Evolutionary conservation across 805 yeast genomes (phyloP), one percentile per base, ranked within the genome.

Genomic region (Candida qinlingensis): DNA sequence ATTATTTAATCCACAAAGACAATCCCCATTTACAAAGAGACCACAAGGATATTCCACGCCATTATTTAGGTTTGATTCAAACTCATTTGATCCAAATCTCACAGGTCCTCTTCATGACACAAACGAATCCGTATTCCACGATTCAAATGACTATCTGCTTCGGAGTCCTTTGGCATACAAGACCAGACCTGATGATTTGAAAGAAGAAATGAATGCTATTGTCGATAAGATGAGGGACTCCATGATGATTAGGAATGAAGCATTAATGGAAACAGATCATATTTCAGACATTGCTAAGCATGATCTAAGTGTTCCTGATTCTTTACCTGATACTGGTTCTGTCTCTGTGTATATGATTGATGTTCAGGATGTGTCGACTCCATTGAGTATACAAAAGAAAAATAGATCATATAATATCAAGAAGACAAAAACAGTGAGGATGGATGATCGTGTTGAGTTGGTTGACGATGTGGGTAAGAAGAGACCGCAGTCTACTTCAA

Each of bases 101-200:
- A 50, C 47, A 7, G 19, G 13, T 10, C 12, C 36, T 6, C 12
- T 30, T 10, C 35, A 37, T 27, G 43, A 51, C 19, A 40, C 44
- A 19, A 42, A 42, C 28, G 19, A 37, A 6, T 40, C 46, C 13
- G 37, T 33, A 11, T n/a, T 37, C 9, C 28, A 36, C 4, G 28
- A 41, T 12, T 30, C 42, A 4, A 7, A 30, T 19, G 3, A 19
- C 19, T 19, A 19, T 5, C 10, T 39, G 10, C 26, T 25, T n/a
- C 8, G 28, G 3, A 52, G 54, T 30, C 56, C 56, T 4, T 44
- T 54, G 26, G 47, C 53, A 6, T 38, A 39, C 19, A 48, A 50
- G 12, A 29, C 26, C 11, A 44, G 19, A 13, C 26, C 72, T 25
- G 80, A 75, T 49, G 59, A 56, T 5, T 57, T 63, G 35, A 45